A percentile compares a stretch with the other conserved stretches of the same genome.
These are phyloP conservation scores for Skeletonema potamos DNA, from an alignment of 108 stramenopile species.

Conservation along the genomic window DNA sequence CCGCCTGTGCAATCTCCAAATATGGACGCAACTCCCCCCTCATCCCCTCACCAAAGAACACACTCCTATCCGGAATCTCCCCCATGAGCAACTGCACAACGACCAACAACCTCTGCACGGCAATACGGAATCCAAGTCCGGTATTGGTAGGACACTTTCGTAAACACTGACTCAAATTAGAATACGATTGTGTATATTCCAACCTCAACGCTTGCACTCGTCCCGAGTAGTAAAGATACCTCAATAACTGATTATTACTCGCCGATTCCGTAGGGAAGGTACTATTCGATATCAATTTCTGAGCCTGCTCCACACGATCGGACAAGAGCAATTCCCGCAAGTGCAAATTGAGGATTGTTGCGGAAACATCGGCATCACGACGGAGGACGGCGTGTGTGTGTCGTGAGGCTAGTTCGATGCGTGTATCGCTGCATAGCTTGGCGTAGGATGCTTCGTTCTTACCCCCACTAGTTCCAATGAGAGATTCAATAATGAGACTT, in stretches of 20 bases:
- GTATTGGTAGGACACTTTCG: slow-evolving; percentile 96
- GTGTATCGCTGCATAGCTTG: slow-evolving; percentile 17
- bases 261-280: slow-evolving; percentile 86
- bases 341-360: slow-evolving; percentile 83
- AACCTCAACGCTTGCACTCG: slow-evolving; percentile 91
- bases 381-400: slow-evolving; percentile 78
- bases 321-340: slow-evolving; percentile 68
- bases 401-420: slow-evolving; percentile 40
- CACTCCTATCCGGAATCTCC: slow-evolving; percentile 91
- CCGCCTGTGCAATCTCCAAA: slow-evolving; percentile 93
- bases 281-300: slow-evolving; percentile 88
- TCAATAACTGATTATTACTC: slow-evolving; percentile 95
- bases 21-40: slow-evolving; percentile 84
- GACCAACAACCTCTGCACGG: slow-evolving; percentile 82
- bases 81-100: slow-evolving; percentile 97
- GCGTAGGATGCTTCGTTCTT: neutral
- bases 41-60: slow-evolving; percentile 85
- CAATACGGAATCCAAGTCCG: slow-evolving; percentile 89
- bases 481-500: slow-evolving; percentile 58
- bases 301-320: slow-evolving; percentile 94
- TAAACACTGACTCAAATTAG: slow-evolving; percentile 90
- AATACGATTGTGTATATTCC: slow-evolving; percentile 94
- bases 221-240: slow-evolving; percentile 96
- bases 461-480: neutral
- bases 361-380: slow-evolving; percentile 78